phyloP scores from a whole-genome alignment of 176 grass and related monocot species.

The Oryza glaberrima region DNA sequence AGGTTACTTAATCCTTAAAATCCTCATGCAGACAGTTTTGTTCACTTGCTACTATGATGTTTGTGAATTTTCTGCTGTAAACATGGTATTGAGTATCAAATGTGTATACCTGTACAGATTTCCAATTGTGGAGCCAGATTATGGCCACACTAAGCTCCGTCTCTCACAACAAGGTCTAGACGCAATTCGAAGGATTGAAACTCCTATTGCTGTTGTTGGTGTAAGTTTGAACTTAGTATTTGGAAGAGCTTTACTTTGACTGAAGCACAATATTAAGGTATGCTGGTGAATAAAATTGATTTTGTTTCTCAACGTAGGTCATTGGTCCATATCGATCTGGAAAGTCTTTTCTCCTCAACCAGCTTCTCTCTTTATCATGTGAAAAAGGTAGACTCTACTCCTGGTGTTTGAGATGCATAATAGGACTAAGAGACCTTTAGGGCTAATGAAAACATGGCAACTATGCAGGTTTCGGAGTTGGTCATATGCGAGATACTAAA shows the following conservation, averaged over 20 bases:
- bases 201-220: constrained; percentile 80
- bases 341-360: constrained; percentile 97
- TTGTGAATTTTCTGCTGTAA: constrained; percentile 17
- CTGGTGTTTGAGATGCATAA: constrained; percentile 21
- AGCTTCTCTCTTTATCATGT: constrained; percentile 92
- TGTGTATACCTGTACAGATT: constrained; percentile 55
- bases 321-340: constrained; percentile 96
- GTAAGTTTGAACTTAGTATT: constrained; percentile 57
- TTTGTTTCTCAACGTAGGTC: constrained; percentile 57
- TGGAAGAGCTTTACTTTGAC: neutral
- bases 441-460: neutral
- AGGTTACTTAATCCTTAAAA: neutral
- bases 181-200: constrained; percentile 86
- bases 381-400: constrained; percentile 79
- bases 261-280: neutral
- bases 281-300: neutral
- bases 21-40: constrained; percentile 1
- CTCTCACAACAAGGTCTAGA: constrained; percentile 85
- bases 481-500: constrained; percentile 99
- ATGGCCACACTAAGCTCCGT: constrained; percentile 84
- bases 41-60: neutral
- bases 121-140: constrained; percentile 97
- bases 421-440: neutral
- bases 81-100: constrained; percentile 7
- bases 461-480: constrained; percentile 92